Evolutionary conservation across 2,329 filamentous ascomycete genomes (phyloP).

Genomic region (Colletotrichum tamarilloi): DNA sequence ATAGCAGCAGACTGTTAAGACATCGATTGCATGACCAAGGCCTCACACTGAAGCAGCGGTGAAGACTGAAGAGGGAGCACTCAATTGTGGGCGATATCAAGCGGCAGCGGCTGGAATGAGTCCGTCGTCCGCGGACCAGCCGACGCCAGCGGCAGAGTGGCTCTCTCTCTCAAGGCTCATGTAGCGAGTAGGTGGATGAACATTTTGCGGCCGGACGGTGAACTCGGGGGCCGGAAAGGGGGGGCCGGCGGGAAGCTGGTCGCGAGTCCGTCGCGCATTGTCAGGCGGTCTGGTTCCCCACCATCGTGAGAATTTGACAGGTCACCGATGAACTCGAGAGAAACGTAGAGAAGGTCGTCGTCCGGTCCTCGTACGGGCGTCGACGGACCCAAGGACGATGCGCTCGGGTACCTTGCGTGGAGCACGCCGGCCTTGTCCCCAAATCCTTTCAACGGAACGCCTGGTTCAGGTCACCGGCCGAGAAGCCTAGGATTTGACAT

Average conservation of each 20-base stretch:
- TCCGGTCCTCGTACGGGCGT: background rate
- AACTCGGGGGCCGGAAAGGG: slow-evolving; percentile 8
- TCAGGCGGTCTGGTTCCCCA: background rate
- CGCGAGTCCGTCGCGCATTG: background rate
- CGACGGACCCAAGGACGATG: slow-evolving; percentile 5
- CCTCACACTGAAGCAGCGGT: slow-evolving; percentile 11
- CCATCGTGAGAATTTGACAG: background rate
- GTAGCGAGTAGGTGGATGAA: too few species aligned
- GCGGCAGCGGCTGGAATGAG: too few species aligned
- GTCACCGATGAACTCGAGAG: background rate
- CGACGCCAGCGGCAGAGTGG: too few species aligned
- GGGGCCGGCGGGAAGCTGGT: slow-evolving; percentile 7
- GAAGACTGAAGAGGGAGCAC: background rate
- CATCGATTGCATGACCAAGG: background rate
- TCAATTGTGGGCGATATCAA: background rate
- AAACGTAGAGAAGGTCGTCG: background rate
- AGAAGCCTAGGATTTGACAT: background rate
- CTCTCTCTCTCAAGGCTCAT: too few species aligned
- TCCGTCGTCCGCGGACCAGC: too few species aligned
- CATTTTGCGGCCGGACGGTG: background rate
- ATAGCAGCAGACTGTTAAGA: slow-evolving; percentile 1
- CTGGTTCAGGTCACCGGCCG: background rate
- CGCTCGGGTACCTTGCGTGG: background rate
- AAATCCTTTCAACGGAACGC: background rate
- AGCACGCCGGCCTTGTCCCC: background rate